Evolutionary conservation across 306 rosid species (phyloP), one percentile per base, ranked within the genome.

Genomic region (Crotalaria pallida): DNA sequence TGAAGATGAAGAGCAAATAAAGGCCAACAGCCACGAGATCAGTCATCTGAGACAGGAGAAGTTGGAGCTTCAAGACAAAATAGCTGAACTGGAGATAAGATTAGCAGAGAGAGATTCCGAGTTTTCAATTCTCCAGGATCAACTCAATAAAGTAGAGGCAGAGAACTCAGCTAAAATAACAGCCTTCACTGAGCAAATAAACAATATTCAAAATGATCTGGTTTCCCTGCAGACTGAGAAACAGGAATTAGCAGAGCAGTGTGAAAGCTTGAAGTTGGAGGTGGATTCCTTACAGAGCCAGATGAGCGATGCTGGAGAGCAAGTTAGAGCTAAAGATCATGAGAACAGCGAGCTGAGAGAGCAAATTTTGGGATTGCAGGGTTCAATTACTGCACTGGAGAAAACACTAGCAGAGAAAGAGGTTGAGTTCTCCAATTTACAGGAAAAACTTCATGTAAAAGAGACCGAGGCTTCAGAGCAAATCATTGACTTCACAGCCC

Each of bases 221-320:
- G 82, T 51, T 48, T 85, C 86, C 58, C 49, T 87, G 80, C 88
- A 82, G 86, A 81, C 84, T 80, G 86, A 82, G 76, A 67, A 65
- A 34, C 65, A 70, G 22, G 75, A 80, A 49, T 57, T 71, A 29
- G 62, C 49, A 21, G 67, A 80, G 18, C 74, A 48, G 62, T 82
- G 71, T 85, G 83, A 63, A 76, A 80, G 45, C 38, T 70, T 84
- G 71, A 83, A 86, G 78, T 65, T 60, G 69, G 82, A 78, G 74
- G 10, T 81, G 72, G 88, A 77, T 22, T 79, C 80, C 48, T 23
- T 80, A 58, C 57, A 40, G 55, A 79, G 61, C 72, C 80, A 79
- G 64, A 85, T 73, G 65, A 62, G 61, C 36, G 85, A 82, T 59
- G 73, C 78, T 44, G 92, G 84, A 82, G 85, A 80, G 80, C 79